Base-by-base conservation (phyloP, 768 basidiomycete species). In the Lactarius hatsudake region DNA sequence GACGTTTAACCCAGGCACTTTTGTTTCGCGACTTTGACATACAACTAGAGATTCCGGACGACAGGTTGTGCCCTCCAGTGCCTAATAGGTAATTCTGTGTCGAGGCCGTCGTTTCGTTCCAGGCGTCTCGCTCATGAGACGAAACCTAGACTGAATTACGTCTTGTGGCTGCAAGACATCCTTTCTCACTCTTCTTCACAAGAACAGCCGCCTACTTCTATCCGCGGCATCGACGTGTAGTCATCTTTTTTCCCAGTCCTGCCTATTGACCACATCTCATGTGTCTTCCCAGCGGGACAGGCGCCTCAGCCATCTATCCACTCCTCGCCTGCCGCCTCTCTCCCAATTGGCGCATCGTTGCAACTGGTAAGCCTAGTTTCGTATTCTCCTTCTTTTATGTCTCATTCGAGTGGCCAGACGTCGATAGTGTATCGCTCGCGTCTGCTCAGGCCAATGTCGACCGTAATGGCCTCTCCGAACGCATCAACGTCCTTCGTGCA, bases 61-160 rank as follows among this genome's bases (percentile, higher is more conserved):
- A 93, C 76, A 80, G 95, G 63, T 78, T 97, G 7, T 96, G 95
- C 76, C 96, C 96, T 38, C 91, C 95, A 0, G 94, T 96, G 73
- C 67, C 67, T 43, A 68, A 68, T 17, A 59, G 67, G 67, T 68
- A 34, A 5, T 32, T 40, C 2, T 30, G 15, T 6, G 57, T 1
- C 38, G 26, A 4, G 18, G 32, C 6, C 32, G 7, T 23, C 20
- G 5, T 18, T n/a, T 45, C 43, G 20, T 20, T 30, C 23, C 8
- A 36, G 34, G 3, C 15, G n/a, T 20, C 38, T 53, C 9, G 26
- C 61, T 62, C 5, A 62, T 12, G 18, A 12, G 32, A 9, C 8
- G 45, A 12, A 51, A 32, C 40, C 15, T 12, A 94, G 94, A 71
- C 75, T 96, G 54, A 94, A 97, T 75, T 97, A 97, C 72, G 79